A percentile compares a stretch with the other conserved stretches of the same genome.
These are phyloP conservation scores for Trichoderma sp. DNA, from an alignment of 2,329 filamentous ascomycete species.

Conservation along the genomic window DNA sequence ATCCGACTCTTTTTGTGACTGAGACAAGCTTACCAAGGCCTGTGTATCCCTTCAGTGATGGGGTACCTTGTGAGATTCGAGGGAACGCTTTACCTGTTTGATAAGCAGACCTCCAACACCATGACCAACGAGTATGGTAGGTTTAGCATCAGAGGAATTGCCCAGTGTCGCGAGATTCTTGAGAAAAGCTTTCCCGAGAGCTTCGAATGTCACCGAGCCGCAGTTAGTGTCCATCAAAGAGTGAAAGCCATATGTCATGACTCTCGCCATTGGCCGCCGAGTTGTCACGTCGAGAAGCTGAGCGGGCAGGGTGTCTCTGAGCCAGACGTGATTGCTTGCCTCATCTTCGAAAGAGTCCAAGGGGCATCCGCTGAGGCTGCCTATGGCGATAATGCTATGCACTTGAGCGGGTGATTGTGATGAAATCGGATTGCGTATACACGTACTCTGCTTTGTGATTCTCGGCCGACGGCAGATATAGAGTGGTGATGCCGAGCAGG, in stretches of 20 bases:
- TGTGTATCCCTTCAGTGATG: not conserved
- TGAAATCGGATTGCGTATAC: too few relatives aligned
- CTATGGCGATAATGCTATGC: not conserved
- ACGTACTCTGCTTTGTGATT: conserved; percentile 1
- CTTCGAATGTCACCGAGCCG: not conserved
- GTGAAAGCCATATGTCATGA: conserved; percentile 12
- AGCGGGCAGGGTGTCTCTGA: not conserved
- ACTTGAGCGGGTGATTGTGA: not conserved
- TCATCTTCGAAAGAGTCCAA: not conserved
- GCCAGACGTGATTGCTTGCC: not conserved
- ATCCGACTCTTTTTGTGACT: not conserved
- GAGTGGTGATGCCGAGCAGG: conserved; percentile 7
- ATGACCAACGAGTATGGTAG: conserved; percentile 1
- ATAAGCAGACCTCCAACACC: conserved; percentile 2
- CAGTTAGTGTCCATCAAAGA: not conserved
- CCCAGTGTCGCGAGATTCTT: not conserved
- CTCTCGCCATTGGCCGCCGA: not conserved
- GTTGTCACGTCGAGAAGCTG: not conserved
- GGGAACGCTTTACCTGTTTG: not conserved
- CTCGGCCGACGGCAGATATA: not conserved
- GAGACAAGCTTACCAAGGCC: not conserved
- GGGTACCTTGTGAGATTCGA: not conserved
- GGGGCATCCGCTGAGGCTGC: not conserved
- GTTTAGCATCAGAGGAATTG: not conserved
- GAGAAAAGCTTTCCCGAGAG: not conserved